Evolutionary conservation across 768 basidiomycete genomes (phyloP), one percentile per base, ranked within the genome.

Genomic region (Inosperma sp.): DNA sequence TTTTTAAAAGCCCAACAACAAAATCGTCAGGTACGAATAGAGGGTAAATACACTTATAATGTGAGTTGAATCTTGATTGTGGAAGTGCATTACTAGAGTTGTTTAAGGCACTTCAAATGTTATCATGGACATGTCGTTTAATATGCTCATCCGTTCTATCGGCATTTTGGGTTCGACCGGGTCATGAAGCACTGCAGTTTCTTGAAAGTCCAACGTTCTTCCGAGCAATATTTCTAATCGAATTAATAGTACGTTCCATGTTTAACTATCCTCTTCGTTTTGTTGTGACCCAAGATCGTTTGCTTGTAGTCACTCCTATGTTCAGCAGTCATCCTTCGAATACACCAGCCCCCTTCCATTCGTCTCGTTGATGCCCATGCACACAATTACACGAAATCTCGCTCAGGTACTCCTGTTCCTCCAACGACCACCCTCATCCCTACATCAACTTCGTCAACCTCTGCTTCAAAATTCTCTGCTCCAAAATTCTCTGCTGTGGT

Each of bases 261-360:
- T 25, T 13, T 5, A 26, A 52, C 12, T 14, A 14, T 12, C 22
- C 8, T n/a, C 12, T 42, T 17, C 48, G 19, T 47, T 36, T 40
- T 29, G 27, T 23, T 52, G n/a, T n/a, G n/a, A n/a, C n/a, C n/a
- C 31, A 41, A 37, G 39, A 35, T 26, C 45, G 31, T 16, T 51
- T 51, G n/a, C n/a, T 14, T 43, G 16, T 54, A 89, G 88, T 69
- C 78, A 36, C 67, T 78, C 48, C 56, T 71, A 9, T 61, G 69
- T 26, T 87, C 84, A 3, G 76, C 72, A 51, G 68, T 74, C 42
- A 70, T 79, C 13, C 71, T 91, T 27, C 80, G 77, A 30, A 63
- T 89, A 5, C 83, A 84, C 51, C 81, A 77, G 14, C 85, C 88
- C 1, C 86, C 88, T 8, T 61, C 79, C 2, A 81, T 91, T 44